Evolutionary conservation across 2,329 filamentous ascomycete species (phyloP).

Genomic region (Aspergillus sp.): DNA sequence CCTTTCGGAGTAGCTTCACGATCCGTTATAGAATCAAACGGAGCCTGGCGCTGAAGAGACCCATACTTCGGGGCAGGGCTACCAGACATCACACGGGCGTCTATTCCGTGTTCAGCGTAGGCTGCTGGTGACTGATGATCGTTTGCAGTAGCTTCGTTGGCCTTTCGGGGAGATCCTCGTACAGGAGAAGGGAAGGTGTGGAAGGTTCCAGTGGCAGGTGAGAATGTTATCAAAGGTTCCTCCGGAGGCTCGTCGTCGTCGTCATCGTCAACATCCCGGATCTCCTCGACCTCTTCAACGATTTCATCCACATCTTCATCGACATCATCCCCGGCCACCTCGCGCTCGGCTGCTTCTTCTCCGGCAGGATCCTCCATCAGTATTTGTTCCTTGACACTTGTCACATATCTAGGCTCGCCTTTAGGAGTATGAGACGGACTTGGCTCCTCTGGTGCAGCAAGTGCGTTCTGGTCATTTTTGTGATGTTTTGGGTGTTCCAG

Average conservation of each 20-base stretch:
- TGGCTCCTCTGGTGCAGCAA: background rate
- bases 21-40: conserved; percentile 16
- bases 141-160: conserved; percentile 20
- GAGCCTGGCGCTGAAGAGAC: conserved; percentile 9
- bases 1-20: conserved; percentile 15
- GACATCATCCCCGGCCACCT: background rate
- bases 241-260: conserved; percentile 25
- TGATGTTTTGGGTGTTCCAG: conserved; percentile 23
- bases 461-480: background rate
- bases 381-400: background rate
- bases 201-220: conserved; percentile 48
- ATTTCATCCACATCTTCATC: conserved; percentile 5
- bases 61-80: conserved; percentile 16
- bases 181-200: conserved; percentile 41
- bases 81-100: conserved; percentile 3
- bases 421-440: background rate
- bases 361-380: background rate
- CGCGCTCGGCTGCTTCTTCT: background rate
- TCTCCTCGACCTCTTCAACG: background rate
- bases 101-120: conserved; percentile 10
- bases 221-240: conserved; percentile 46
- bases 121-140: conserved; percentile 13
- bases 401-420: background rate
- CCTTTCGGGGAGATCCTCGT: conserved; percentile 28
- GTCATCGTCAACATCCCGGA: conserved; percentile 3